A percentile compares a stretch with the other conserved stretches of the same genome.
Evolutionary conservation across 2,329 filamentous ascomycete genomes (phyloP).

Genomic region (Diaporthe australafricana): DNA sequence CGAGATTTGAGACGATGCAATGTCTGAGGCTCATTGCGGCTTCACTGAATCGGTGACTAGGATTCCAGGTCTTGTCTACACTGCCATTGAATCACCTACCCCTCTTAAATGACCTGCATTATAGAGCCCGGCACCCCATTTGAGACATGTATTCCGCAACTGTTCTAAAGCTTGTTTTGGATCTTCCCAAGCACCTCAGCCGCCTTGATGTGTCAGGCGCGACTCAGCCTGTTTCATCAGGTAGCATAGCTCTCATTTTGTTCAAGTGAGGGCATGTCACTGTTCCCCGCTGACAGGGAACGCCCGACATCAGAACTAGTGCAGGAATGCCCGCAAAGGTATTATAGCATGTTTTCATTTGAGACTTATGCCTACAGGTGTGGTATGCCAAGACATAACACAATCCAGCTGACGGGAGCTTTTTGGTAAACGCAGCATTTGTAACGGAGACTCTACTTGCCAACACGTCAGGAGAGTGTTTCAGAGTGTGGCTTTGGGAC

Average conservation of each 20-base stretch:
- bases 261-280: neutral
- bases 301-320: neutral
- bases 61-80: no score
- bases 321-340: neutral
- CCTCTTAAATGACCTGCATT: no score
- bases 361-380: neutral
- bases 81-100: no score
- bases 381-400: neutral
- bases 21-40: neutral
- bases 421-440: neutral
- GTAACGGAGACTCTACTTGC: no score
- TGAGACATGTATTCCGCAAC: neutral
- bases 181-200: neutral
- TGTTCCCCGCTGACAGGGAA: neutral
- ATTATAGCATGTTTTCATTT: neutral
- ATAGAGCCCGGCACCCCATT: neutral
- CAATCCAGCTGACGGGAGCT: no score
- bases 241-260: neutral
- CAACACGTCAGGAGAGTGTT: neutral
- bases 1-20: neutral
- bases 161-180: neutral
- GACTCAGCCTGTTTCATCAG: neutral
- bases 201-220: neutral
- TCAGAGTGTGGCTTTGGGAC: neutral
- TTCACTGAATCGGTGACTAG: neutral